Evolutionary conservation across 2,329 filamentous ascomycete genomes (phyloP), one percentile per base, ranked within the genome.

Genomic region (Harringtonia aguacate): DNA sequence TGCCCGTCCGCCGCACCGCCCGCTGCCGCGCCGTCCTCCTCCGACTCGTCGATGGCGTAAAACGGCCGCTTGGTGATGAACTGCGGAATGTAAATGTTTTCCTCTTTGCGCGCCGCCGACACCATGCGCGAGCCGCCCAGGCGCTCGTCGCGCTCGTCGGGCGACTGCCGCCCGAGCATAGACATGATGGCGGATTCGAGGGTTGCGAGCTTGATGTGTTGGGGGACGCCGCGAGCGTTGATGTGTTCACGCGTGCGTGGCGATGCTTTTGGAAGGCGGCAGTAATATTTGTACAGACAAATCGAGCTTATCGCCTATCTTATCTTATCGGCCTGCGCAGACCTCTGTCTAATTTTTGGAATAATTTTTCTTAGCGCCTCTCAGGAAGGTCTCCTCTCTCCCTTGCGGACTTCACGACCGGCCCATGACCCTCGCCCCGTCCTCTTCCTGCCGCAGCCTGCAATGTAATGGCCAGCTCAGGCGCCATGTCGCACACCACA

Each of bases 41-140:
- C 48, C 3, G 44, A 20, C 58, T 88, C 86, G 55, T 85, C 80
- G 56, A 77, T 79, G 44, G 94, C 81, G 64, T 97, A 98, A 67
- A 98, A 98, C 5, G 92, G 92, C 54, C 94, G 89, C 63, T 95
- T 95, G 55, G 88, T 89, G 67, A 98, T 98, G 73, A 95, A 98
- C 43, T 86, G 81, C 7, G 92, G 92, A 57, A 98, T 98, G 72
- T 98, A 98, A 62, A 95, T 81, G 73, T 98, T 98, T 64, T 92
- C 87, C 63, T 94, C 88, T 61, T 94, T 94, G 44, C 43, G 44
- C 33, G 48, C 41, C 12, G 49, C 44, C 21, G 50, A 44, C 39
- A 36, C 36, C 20, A 40, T 44, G 21, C 50, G 48, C 39, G 50
- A 52, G 30, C 50, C 50, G 29, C 50, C 50, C 36, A 52, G 49